These are phyloP conservation scores for Boletus vinaceobasis DNA, from an alignment of 768 basidiomycete genomes.

Conservation along the genomic window DNA sequence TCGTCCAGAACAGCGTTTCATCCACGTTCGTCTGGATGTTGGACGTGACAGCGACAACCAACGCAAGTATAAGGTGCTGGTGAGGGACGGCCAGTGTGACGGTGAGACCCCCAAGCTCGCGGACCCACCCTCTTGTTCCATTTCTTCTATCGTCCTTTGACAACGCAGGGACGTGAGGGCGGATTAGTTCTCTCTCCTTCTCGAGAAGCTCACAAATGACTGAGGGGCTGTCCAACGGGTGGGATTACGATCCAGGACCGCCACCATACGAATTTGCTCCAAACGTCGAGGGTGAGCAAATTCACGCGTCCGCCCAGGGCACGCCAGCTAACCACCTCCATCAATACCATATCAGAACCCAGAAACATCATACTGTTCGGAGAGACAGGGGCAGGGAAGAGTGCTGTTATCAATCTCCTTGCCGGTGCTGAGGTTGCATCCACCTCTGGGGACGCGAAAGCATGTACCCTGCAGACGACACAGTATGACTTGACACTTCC, in stretches of 20 bases:
- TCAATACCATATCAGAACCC: background rate
- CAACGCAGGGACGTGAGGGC: background rate
- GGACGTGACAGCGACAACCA: too few relatives aligned
- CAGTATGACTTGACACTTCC: background rate
- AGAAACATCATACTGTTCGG: slow-evolving; percentile 5
- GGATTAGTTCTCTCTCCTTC: background rate
- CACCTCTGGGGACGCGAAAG: background rate
- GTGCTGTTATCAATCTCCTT: background rate
- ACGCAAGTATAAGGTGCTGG: background rate
- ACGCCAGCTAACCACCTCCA: background rate
- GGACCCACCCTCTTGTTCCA: background rate
- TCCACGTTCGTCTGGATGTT: background rate
- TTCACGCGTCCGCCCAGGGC: background rate
- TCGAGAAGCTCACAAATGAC: background rate
- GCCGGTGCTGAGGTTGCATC: background rate
- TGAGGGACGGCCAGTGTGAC: background rate
- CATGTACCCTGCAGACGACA: background rate
- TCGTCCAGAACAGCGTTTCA: background rate
- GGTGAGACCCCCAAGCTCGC: background rate
- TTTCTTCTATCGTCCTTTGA: background rate
- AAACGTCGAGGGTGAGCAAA: background rate
- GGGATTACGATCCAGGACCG: background rate
- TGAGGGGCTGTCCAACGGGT: background rate
- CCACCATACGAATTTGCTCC: background rate
- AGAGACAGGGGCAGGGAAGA: slow-evolving; percentile 5